A percentile compares a stretch with the other conserved stretches of the same genome.
phyloP scores from a whole-genome alignment of 805 yeast species.

The Starmerella geochares region DNA sequence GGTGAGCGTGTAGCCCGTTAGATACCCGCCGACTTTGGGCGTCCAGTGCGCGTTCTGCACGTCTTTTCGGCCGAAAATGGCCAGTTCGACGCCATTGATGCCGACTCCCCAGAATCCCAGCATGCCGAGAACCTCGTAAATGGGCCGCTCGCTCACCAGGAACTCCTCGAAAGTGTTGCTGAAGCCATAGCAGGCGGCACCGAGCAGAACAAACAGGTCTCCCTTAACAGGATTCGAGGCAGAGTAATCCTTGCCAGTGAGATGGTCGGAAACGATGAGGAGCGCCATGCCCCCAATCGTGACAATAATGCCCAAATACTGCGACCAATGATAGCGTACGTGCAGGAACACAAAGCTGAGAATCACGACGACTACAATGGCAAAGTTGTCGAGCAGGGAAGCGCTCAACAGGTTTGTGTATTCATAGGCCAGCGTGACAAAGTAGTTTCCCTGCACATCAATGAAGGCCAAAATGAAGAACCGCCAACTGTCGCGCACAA shows the following conservation, averaged over 20 bases:
- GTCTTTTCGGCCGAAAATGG: conserved; percentile 36
- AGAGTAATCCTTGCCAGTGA: conserved; percentile 35
- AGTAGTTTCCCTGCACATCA: conserved; percentile 41
- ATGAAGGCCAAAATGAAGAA: conserved; percentile 37
- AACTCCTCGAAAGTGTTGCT: conserved; percentile 39
- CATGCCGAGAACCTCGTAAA: conserved; percentile 38
- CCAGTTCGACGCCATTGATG: conserved; percentile 38
- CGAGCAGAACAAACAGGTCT: conserved; percentile 37
- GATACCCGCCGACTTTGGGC: conserved; percentile 36
- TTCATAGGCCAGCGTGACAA: conserved; percentile 37
- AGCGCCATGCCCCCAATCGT: conserved; percentile 39
- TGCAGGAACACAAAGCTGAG: conserved; percentile 36
- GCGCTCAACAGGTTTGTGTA: conserved; percentile 39
- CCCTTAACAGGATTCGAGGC: conserved; percentile 38
- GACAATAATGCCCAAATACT: conserved; percentile 34
- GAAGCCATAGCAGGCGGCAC: conserved; percentile 38
- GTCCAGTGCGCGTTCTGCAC: conserved; percentile 35
- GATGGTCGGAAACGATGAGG: conserved; percentile 34
- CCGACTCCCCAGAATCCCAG: conserved; percentile 37
- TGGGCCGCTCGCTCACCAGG: conserved; percentile 37
- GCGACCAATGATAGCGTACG: conserved; percentile 40
- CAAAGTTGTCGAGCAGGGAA: conserved; percentile 38
- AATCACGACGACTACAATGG: conserved; percentile 38
- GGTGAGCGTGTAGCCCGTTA: conserved; percentile 36
- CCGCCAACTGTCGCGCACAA: conserved; percentile 36